Evolutionary conservation across 2,329 filamentous ascomycete genomes (phyloP).

Genomic region (Alternaria dauci): DNA sequence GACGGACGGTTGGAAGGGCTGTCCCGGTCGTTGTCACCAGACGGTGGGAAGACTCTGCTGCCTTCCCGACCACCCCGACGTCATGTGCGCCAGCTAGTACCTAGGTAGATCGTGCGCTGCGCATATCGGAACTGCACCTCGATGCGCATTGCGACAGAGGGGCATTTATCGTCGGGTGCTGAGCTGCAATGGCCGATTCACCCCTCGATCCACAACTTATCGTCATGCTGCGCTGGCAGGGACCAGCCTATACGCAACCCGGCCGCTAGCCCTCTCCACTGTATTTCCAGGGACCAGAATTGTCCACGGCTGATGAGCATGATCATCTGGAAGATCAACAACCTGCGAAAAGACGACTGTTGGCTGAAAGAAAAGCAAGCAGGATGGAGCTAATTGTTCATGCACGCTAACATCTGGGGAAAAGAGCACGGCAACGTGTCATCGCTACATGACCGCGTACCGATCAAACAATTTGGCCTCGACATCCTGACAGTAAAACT

Average conservation of each 20-base stretch:
- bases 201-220: neutral
- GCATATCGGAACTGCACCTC: constrained; percentile 11
- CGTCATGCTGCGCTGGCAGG: constrained; percentile 21
- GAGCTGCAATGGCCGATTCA: constrained; percentile 1
- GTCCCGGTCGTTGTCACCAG: constrained; percentile 27
- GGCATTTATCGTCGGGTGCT: constrained; percentile 5
- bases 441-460: constrained; percentile 1
- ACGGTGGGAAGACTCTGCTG: constrained; percentile 20
- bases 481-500: neutral
- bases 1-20: constrained; percentile 14
- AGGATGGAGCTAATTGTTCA: neutral
- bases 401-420: constrained; percentile 3
- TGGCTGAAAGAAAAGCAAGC: constrained; percentile 2
- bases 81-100: constrained; percentile 18
- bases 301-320: constrained; percentile 11
- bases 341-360: neutral
- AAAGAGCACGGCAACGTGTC: neutral
- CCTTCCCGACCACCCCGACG: constrained; percentile 16
- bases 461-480: neutral
- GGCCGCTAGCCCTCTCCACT: constrained; percentile 21
- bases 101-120: constrained; percentile 8
- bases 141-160: constrained; percentile 1
- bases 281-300: constrained; percentile 10
- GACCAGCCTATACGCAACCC: constrained; percentile 24
- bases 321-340: constrained; percentile 4